Base-by-base conservation (phyloP, 1,284 basidiomycete genomes). In the Agroathelia rolfsii region DNA sequence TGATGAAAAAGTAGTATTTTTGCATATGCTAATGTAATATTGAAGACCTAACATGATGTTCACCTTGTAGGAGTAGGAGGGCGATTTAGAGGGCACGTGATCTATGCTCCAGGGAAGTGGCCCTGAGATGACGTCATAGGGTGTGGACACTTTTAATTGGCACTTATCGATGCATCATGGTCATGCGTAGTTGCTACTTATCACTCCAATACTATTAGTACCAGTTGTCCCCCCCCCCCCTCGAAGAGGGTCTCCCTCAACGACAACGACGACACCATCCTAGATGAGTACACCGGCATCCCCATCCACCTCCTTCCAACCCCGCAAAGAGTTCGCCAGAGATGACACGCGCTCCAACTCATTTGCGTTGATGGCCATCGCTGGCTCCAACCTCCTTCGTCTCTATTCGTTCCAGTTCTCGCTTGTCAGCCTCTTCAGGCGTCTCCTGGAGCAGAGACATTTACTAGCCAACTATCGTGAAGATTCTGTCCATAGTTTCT, bases 281-380 rank as follows among this genome's bases (percentile, higher is more conserved):
- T n/a, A 21, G 39, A 28, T 28, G 40, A 2, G 21, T 37, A 6
- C 14, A 39, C 35, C 22, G 35, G 36, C 45, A 18, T 41, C 48
- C 16, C 42, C 49, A 18, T 44, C 48, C 24, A 38, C 50, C 16
- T 39, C 47, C 31, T 80, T 83, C 43, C 64, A 62, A 16, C 79
- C 79, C 3, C 59, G 79, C 45, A 76, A 69, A 49, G 79, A 83
- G 52, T 83, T 83, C 52, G 59, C 77, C 39, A 67, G 66, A 26
- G 68, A 78, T 42, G 64, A 65, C 22, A 51, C 37, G 41, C 56
- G 56, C 27, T 56, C 65, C 14, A 78, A 72, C 40, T 58, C 71
- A 21, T 84, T 84, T 52, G 66, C 74, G 23, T 63, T 84, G 35
- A 61, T 85, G 35, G 66, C 81, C 8, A 61, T 84, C 41, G 69